Evolutionary conservation across 192 early-diverging fungal species (phyloP).

Genomic region (Coemansia sp.): DNA sequence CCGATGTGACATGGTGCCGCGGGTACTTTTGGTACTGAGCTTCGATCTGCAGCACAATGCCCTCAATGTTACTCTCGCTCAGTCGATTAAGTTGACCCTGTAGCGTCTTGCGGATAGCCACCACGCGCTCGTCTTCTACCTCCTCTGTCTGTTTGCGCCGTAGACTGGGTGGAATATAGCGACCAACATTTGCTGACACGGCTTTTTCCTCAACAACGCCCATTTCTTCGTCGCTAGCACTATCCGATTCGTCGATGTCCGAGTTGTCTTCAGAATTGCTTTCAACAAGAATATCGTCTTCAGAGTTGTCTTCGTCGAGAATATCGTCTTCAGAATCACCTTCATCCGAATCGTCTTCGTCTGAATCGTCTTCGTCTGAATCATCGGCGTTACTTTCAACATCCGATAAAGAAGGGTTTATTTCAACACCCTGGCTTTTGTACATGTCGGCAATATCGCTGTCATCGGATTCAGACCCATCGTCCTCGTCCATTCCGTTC

Average conservation of each 20-base stretch:
- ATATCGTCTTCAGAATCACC: not conserved
- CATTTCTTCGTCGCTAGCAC: slow-evolving; percentile 5
- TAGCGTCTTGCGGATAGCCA: slow-evolving; percentile 73
- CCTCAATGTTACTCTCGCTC: slow-evolving; percentile 90
- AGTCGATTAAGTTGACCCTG: slow-evolving; percentile 88
- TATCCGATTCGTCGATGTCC: not conserved
- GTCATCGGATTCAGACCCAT: slow-evolving; percentile 36
- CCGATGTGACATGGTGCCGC: slow-evolving; percentile 77
- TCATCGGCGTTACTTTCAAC: slow-evolving; percentile 15
- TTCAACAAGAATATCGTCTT: not conserved
- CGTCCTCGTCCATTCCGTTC: slow-evolving; percentile 26
- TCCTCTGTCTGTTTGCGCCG: slow-evolving; percentile 62
- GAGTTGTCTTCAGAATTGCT: not conserved
- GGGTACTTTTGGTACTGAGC: slow-evolving; percentile 66
- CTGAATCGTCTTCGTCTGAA: no score
- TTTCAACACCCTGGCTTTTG: slow-evolving; percentile 25
- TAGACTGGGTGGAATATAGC: slow-evolving; percentile 91
- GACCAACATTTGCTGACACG: slow-evolving; percentile 33
- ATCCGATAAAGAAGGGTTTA: slow-evolving; percentile 17
- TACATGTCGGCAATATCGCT: slow-evolving; percentile 53
- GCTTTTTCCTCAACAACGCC: slow-evolving; percentile 3
- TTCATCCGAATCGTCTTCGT: not conserved
- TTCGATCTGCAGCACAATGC: slow-evolving; percentile 79
- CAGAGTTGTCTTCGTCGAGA: no score
- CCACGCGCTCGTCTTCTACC: slow-evolving; percentile 64